phyloP scores from a whole-genome alignment of 805 yeast species.

The Nakazawaea wickerhamii region DNA sequence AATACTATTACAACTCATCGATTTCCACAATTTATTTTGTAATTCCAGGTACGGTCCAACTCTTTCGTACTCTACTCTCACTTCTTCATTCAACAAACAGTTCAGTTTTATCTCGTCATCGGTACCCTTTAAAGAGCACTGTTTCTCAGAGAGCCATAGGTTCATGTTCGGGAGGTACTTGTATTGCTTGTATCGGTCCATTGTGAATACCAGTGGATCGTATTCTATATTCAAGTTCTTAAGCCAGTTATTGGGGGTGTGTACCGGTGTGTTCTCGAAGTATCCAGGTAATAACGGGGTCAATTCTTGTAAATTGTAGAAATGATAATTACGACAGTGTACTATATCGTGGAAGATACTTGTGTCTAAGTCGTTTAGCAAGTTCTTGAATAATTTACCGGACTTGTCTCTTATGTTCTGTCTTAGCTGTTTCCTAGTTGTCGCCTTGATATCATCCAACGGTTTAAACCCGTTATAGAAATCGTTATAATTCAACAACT shows the following conservation, averaged over 20 bases:
- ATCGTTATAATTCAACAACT: neutral
- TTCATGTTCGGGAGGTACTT: neutral
- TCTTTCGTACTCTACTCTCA: conserved; percentile 1
- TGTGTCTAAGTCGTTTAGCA: neutral
- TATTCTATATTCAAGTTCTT: conserved; percentile 10
- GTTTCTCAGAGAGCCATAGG: conserved; percentile 4
- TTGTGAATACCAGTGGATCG: neutral
- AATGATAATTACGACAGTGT: conserved; percentile 54
- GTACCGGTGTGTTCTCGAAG: conserved; percentile 51
- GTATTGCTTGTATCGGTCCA: neutral
- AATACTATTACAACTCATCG: neutral
- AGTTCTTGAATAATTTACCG: neutral
- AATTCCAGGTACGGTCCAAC: conserved; percentile 1
- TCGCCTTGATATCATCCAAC: neutral
- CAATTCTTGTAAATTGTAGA: conserved; percentile 37
- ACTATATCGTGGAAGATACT: conserved; percentile 2
- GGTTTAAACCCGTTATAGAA: conserved; percentile 8
- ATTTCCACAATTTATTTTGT: neutral
- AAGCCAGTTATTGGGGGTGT: conserved; percentile 40
- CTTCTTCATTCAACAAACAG: conserved; percentile 1
- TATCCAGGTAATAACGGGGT: conserved; percentile 43
- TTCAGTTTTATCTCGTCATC: neutral
- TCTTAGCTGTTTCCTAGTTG: neutral
- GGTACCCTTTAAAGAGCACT: neutral
- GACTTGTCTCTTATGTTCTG: neutral